A percentile compares a stretch with the other conserved stretches of the same genome.
Conservation (phyloP, 257 asterid species). For the Rehmannia glutinosa region DNA sequence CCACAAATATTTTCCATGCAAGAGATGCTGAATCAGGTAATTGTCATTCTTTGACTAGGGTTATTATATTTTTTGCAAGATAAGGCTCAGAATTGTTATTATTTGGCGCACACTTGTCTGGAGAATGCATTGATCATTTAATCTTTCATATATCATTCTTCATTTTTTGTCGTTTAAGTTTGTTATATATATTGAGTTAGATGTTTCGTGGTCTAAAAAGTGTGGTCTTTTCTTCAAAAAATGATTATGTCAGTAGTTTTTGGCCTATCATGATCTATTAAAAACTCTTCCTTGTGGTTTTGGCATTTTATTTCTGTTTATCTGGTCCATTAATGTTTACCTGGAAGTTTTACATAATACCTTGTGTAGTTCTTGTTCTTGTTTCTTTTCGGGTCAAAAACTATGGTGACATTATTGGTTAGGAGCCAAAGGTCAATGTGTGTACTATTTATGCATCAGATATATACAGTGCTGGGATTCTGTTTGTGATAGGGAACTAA, state of each 20-base stretch:
- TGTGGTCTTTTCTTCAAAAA: background rate
- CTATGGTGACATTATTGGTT: background rate
- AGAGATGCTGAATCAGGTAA: constrained; percentile 66
- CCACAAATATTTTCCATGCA: constrained; percentile 58
- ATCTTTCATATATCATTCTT: background rate
- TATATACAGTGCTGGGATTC: no score
- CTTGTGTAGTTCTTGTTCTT: background rate
- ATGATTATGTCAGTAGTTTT: background rate
- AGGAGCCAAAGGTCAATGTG: background rate
- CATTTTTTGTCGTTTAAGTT: background rate
- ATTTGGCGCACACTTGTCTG: no score
- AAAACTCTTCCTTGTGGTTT: background rate
- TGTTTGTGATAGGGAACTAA: no score
- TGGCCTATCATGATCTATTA: background rate
- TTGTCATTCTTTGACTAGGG: background rate
- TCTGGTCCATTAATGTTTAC: background rate
- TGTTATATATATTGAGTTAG: background rate
- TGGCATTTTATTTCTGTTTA: background rate
- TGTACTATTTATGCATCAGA: background rate
- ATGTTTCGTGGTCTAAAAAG: background rate
- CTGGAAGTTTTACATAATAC: background rate
- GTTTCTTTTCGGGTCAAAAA: background rate
- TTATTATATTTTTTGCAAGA: background rate
- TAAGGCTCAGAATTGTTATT: no score
- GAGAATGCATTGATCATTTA: background rate